Conservation (phyloP, 75 land plant species). For the Selaginella moellendorffii region DNA sequence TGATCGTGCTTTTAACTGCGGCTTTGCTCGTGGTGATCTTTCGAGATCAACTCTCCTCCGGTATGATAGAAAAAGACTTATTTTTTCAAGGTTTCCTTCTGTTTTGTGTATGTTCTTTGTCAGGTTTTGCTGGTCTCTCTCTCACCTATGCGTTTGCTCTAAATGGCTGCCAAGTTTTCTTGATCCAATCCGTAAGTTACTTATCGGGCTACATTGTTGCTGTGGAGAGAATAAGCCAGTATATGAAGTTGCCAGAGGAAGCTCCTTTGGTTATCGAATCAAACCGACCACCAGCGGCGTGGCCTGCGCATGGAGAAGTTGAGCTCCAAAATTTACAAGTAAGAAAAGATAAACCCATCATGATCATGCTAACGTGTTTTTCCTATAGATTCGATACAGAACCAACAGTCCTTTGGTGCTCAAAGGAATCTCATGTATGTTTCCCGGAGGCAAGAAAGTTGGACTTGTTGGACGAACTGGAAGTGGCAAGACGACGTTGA, state of each 20-base stretch:
- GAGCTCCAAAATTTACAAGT: slow-evolving; percentile 16
- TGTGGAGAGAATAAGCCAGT: slow-evolving; percentile 2
- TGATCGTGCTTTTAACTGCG: neutral
- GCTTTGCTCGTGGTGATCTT: neutral
- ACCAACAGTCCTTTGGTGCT: slow-evolving; percentile 61
- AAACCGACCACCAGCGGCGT: slow-evolving; percentile 9
- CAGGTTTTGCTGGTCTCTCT: neutral
- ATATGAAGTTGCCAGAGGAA: slow-evolving; percentile 13
- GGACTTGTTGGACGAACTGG: slow-evolving; percentile 94
- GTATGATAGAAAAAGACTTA: neutral
- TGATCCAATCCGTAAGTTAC: neutral
- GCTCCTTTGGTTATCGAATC: slow-evolving; percentile 10
- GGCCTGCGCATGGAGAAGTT: slow-evolving; percentile 16
- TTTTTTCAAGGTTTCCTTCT: too few relatives aligned
- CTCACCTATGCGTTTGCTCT: neutral
- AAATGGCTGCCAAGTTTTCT: neutral
- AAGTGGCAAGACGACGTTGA: slow-evolving; percentile 76
- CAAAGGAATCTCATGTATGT: slow-evolving; percentile 65
- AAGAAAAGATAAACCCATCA: too few relatives aligned
- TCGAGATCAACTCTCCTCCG: neutral
- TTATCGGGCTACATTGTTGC: neutral
- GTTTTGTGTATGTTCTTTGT: too few relatives aligned
- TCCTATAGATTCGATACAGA: slow-evolving; percentile 41
- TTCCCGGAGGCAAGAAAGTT: slow-evolving; percentile 49
- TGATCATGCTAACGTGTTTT: too few relatives aligned